Evolutionary conservation across 352 stramenopile species (phyloP), one percentile per base, ranked within the genome.

Genomic region (Saprolegnia diclina): DNA sequence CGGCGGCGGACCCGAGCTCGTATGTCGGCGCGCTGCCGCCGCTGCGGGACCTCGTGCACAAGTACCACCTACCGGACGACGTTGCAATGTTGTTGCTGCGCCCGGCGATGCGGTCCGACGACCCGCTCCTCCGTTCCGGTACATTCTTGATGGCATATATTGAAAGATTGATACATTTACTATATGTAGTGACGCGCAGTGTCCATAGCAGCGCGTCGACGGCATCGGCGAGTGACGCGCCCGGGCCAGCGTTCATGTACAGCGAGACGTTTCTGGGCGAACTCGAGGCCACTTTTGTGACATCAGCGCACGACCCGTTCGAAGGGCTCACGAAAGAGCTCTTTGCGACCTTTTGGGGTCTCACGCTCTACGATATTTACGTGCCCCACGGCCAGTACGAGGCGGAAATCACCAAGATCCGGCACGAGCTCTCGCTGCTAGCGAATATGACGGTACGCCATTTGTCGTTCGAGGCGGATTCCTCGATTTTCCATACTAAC

Each of bases 341-440:
- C 44, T 95, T 90, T 56, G 77, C 83, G 26, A 92, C 78, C 52
- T 96, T 96, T 67, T 96, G 88, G 88, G 84, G 79, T 13, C 73
- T 96, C 56, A 89, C 84, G 52, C 71, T 95, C 38, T 95, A 95
- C 65, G 88, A 96, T 73, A 88, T 96, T 44, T 79, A 94, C 70
- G 77, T 92, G 7, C 88, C 88, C 32, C 90, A 92, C 65, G 77
- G 80, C 32, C 85, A 94, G 56, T 96, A 96, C 74, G 84, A 95
- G 37, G 77, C 78, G 0, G 88, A 96, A 70, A 94, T 94, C 70
- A 61, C 77, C 7, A 56, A 61, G 40, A 32, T 45, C 46, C 45
- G 45, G 44, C 45, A 68, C 26, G 46, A 68, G 19, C 32, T 62
- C 13, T 59, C 45, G 26, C 11, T n/a, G 16, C 26, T 59, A 10